A percentile compares a stretch with the other conserved stretches of the same genome.
Evolutionary conservation across 108 stramenopile genomes (phyloP).

Genomic region (Skeletonema potamos): DNA sequence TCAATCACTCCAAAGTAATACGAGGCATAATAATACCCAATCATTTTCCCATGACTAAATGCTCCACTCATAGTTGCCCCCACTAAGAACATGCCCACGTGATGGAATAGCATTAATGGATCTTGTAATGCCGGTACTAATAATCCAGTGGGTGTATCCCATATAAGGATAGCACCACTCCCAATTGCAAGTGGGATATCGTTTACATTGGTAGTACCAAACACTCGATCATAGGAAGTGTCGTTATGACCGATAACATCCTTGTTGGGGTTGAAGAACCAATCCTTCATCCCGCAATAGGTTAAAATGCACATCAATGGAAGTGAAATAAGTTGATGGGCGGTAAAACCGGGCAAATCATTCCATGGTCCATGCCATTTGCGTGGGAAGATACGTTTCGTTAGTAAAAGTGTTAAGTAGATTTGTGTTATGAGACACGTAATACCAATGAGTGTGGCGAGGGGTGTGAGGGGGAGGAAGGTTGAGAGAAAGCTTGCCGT

Average conservation of each 20-base stretch:
- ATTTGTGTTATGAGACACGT: constrained; percentile 36
- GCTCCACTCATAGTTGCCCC: constrained; percentile 46
- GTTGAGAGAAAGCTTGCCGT: constrained; percentile 2
- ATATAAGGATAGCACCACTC: constrained; percentile 49
- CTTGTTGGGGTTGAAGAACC: constrained; percentile 13
- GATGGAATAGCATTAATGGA: constrained; percentile 55
- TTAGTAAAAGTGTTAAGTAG: constrained; percentile 17
- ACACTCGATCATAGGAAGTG: constrained; percentile 28
- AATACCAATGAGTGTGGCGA: constrained; percentile 25
- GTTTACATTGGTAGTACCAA: constrained; percentile 5
- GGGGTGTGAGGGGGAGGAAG: constrained; percentile 34
- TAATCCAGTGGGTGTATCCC: constrained; percentile 58
- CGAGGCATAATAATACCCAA: constrained; percentile 57
- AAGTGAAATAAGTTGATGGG: constrained; percentile 57
- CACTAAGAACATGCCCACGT: constrained; percentile 60
- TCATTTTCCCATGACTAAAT: constrained; percentile 29
- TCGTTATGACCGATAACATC: not conserved
- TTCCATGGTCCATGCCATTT: constrained; percentile 53
- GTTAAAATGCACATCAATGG: constrained; percentile 56
- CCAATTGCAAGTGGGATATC: constrained; percentile 34
- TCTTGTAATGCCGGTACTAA: constrained; percentile 32
- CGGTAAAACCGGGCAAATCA: constrained; percentile 50
- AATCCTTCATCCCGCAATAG: constrained; percentile 43
- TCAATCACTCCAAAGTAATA: constrained; percentile 77
- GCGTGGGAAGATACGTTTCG: constrained; percentile 18